Conservation (phyloP, 257 asterid species). For the Linaria vulgaris region DNA sequence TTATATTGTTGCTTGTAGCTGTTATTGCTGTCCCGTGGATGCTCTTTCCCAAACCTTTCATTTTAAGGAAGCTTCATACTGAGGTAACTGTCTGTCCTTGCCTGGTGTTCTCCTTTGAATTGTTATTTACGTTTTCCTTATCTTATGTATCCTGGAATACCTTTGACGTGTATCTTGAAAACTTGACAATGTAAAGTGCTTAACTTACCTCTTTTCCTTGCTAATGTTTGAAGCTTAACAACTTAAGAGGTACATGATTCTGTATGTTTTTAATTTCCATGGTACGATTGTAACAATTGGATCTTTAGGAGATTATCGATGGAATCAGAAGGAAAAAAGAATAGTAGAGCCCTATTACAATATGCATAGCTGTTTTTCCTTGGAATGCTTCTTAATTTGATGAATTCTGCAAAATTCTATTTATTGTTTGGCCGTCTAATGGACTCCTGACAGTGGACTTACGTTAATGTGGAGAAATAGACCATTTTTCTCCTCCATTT, state of each 20-base stretch:
- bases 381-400: background rate
- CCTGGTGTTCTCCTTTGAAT: slow-evolving; percentile 10
- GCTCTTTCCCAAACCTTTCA: slow-evolving; percentile 97
- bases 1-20: slow-evolving; percentile 70
- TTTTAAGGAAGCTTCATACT: slow-evolving; percentile 69
- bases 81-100: slow-evolving; percentile 51
- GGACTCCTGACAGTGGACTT: no score
- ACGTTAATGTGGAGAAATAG: no score
- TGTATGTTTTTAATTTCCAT: slow-evolving; percentile 3
- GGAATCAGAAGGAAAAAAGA: background rate
- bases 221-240: slow-evolving; percentile 12
- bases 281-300: background rate
- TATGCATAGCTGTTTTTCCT: slow-evolving; percentile 2
- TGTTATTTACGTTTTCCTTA: slow-evolving; percentile 4
- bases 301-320: background rate
- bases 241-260: slow-evolving; percentile 6
- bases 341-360: slow-evolving; percentile 6
- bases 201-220: slow-evolving; percentile 2
- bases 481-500: no score
- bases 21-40: slow-evolving; percentile 95
- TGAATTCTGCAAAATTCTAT: no score
- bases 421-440: no score
- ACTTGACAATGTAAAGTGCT: slow-evolving; percentile 12
- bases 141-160: slow-evolving; percentile 17
- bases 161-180: background rate